phyloP scores from a whole-genome alignment of 768 basidiomycete species.

The Hericium erinaceus region DNA sequence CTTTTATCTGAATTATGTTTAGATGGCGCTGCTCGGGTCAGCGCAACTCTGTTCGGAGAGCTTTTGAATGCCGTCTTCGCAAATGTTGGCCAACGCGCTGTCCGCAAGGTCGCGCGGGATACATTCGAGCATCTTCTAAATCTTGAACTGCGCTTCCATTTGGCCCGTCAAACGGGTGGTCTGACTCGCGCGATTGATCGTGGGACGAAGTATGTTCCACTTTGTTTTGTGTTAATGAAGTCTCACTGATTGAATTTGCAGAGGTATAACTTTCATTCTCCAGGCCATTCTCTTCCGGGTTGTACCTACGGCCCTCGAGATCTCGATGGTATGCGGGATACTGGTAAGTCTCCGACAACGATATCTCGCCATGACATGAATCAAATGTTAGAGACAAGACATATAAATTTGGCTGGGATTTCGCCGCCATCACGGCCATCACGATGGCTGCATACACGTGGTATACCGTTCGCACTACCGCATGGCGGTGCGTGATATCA shows the following conservation, averaged over 20 bases:
- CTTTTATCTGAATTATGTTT: not conserved
- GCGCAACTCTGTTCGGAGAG: conserved; percentile 85
- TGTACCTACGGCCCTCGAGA: conserved; percentile 91
- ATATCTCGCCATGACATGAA: not conserved
- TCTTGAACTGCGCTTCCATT: conserved; percentile 87
- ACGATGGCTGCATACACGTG: conserved; percentile 90
- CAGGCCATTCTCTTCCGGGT: conserved; percentile 93
- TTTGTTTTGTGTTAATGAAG: too few relatives aligned
- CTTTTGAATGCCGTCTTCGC: conserved; percentile 94
- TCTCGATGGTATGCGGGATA: conserved; percentile 95
- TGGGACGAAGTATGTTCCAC: conserved; percentile 64
- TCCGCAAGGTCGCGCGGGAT: conserved; percentile 90
- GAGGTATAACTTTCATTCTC: conserved; percentile 90
- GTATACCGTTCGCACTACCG: conserved; percentile 94
- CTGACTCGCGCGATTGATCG: conserved; percentile 94
- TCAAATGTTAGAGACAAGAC: conserved; percentile 40
- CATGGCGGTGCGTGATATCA: conserved; percentile 65
- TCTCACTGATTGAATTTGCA: too few relatives aligned
- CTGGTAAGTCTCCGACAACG: conserved; percentile 48
- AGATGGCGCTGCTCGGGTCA: conserved; percentile 90
- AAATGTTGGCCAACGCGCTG: conserved; percentile 87
- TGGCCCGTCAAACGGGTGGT: conserved; percentile 90
- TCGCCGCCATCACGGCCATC: conserved; percentile 79
- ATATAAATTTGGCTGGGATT: conserved; percentile 97
- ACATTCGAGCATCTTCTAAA: conserved; percentile 91